These are phyloP conservation scores for Cyphellophora europaea DNA, from an alignment of 2,329 filamentous ascomycete species.

Conservation along the genomic window DNA sequence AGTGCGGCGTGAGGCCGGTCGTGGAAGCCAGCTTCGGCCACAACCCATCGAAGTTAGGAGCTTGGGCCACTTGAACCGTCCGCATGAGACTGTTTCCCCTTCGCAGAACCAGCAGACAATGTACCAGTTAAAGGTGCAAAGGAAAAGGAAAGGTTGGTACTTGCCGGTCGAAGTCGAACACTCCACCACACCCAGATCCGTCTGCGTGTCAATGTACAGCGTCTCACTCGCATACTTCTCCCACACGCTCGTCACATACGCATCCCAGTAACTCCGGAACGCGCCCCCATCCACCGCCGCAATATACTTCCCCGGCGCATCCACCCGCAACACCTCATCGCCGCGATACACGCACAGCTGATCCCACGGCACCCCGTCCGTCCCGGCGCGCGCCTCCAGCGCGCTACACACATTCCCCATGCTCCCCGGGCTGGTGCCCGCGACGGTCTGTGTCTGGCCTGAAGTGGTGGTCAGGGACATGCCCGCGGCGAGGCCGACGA, in stretches of 20 bases:
- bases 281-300: conserved; percentile 32
- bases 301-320: conserved; percentile 38
- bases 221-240: conserved; percentile 34
- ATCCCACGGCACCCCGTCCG: conserved; percentile 44
- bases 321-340: background rate
- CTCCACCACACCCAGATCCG: conserved; percentile 39
- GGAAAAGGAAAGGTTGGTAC: too few relatives aligned
- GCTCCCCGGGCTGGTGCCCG: conserved; percentile 40
- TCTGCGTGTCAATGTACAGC: conserved; percentile 47
- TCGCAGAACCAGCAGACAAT: conserved; percentile 25
- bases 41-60: conserved; percentile 26
- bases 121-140: too few relatives aligned
- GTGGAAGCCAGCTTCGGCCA: too few relatives aligned
- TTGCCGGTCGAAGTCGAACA: conserved; percentile 32
- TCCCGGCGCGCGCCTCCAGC: conserved; percentile 36
- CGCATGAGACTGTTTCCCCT: too few relatives aligned
- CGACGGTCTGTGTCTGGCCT: conserved; percentile 36
- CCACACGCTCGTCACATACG: conserved; percentile 46
- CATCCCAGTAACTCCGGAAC: conserved; percentile 42
- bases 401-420: conserved; percentile 36
- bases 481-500: conserved; percentile 42
- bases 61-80: conserved; percentile 35
- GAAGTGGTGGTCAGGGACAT: conserved; percentile 42
- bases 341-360: conserved; percentile 38
- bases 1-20: too few relatives aligned